Conservation (phyloP, 1,284 basidiomycete genomes). For the Malassezia brasiliensis region DNA sequence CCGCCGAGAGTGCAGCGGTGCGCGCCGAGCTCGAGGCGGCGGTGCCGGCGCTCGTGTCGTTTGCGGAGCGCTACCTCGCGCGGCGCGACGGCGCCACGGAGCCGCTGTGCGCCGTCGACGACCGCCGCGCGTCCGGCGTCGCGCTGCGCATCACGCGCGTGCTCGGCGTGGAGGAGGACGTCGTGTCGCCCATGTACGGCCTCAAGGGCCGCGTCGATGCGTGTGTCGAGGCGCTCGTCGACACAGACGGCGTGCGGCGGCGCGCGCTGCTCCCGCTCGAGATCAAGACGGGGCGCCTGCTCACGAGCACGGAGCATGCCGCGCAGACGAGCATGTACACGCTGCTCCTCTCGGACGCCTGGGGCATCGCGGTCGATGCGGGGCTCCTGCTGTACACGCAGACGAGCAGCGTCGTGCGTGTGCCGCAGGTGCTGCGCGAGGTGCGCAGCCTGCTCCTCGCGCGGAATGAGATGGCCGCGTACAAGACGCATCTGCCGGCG, state of each 20-base stretch:
- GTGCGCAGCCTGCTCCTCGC: conserved; percentile 68
- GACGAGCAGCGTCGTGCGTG: conserved; percentile 67
- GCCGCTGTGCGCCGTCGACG: neutral
- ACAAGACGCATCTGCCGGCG: conserved; percentile 52
- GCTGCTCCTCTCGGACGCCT: conserved; percentile 77
- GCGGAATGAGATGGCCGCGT: conserved; percentile 75
- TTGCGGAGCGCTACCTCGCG: conserved; percentile 29
- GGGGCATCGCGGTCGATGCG: conserved; percentile 56
- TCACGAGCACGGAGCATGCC: conserved; percentile 65
- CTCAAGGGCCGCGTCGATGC: conserved; percentile 93
- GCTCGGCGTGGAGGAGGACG: conserved; percentile 82
- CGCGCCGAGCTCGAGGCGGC: conserved; percentile 21
- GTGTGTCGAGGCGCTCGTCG: conserved; percentile 57
- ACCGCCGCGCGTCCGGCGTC: conserved; percentile 3
- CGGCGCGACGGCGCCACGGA: conserved; percentile 11
- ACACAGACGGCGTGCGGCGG: conserved; percentile 27
- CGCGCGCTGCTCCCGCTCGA: conserved; percentile 64
- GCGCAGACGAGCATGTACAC: conserved; percentile 98
- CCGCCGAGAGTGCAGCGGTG: conserved; percentile 22
- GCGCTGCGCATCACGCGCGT: conserved; percentile 26
- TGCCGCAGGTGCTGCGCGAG: conserved; percentile 71
- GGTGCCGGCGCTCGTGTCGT: conserved; percentile 29
- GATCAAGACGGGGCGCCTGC: conserved; percentile 81
- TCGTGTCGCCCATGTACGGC: conserved; percentile 89
- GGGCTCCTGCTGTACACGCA: conserved; percentile 92